These are phyloP conservation scores for Fusarium sp. DNA, from an alignment of 2,329 filamentous ascomycete genomes.

Conservation along the genomic window DNA sequence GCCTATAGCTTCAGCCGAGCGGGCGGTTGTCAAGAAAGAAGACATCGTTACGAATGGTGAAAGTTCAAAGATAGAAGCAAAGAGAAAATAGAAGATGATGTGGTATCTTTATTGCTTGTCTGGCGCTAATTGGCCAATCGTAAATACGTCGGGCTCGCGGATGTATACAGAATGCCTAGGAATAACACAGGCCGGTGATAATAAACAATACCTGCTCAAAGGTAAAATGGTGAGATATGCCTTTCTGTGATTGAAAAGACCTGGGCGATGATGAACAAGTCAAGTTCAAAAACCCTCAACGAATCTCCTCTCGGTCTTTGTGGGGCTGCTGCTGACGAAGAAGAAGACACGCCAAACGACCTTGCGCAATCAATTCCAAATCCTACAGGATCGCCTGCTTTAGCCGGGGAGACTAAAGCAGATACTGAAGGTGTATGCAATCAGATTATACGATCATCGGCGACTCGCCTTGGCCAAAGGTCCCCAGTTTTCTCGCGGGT, in stretches of 20 bases:
- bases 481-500: constrained; percentile 94
- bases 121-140: constrained; percentile 29
- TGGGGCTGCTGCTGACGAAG: constrained; percentile 42
- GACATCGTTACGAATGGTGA: constrained; percentile 21
- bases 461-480: constrained; percentile 75
- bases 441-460: constrained; percentile 48
- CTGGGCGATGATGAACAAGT: constrained; percentile 17
- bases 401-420: constrained; percentile 10
- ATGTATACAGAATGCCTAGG: background rate
- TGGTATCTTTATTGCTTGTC: constrained; percentile 33
- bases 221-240: background rate
- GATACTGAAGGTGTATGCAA: background rate
- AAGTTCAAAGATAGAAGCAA: background rate
- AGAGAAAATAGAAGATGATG: constrained; percentile 1
- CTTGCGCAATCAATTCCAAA: constrained; percentile 22
- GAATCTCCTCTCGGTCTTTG: constrained; percentile 30
- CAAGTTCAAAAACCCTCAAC: constrained; percentile 27
- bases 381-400: constrained; percentile 19
- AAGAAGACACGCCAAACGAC: constrained; percentile 17
- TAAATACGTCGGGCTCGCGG: constrained; percentile 6
- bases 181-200: background rate
- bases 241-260: background rate
- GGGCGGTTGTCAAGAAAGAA: background rate
- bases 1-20: background rate
- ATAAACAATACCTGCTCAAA: background rate